Percentiles rank a stretch among this genome's conserved stretches.
Conservation (phyloP, 768 basidiomycete genomes). For the Calocybe cyanea region DNA sequence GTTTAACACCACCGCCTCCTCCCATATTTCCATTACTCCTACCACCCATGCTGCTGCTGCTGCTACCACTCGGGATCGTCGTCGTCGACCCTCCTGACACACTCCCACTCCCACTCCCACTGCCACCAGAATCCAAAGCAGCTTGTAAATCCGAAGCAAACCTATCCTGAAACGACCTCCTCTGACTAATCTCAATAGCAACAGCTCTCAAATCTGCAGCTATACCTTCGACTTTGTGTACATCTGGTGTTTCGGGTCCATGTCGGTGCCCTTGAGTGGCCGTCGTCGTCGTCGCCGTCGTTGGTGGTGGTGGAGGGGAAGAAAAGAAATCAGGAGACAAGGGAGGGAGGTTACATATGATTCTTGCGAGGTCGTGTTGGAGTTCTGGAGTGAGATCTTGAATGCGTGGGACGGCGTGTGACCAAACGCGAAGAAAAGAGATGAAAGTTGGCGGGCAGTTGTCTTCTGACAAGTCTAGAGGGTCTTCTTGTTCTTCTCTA, state of each 20-base stretch:
- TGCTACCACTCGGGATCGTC: no score
- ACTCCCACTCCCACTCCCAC: conserved; percentile 29
- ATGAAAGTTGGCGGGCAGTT: conserved; percentile 73
- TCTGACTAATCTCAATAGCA: conserved; percentile 82
- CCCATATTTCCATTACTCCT: conserved; percentile 22
- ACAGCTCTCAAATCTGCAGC: conserved; percentile 82
- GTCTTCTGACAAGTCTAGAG: conserved; percentile 56
- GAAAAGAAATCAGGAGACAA: conserved; percentile 20
- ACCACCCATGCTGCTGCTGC: no score
- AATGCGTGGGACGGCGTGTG: conserved; percentile 58
- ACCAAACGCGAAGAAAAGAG: conserved; percentile 73
- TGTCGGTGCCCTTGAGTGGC: no score
- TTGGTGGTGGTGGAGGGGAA: no score
- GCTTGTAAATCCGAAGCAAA: conserved; percentile 75
- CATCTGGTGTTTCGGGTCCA: conserved; percentile 25
- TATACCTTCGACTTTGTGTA: conserved; percentile 44
- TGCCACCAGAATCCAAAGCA: conserved; percentile 54
- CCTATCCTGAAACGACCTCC: conserved; percentile 79
- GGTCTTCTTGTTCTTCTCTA: no score
- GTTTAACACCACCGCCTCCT: conserved; percentile 34
- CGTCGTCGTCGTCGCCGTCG: no score
- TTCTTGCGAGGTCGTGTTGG: conserved; percentile 79
- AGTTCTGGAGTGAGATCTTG: conserved; percentile 57
- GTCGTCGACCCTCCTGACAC: conserved; percentile 40
- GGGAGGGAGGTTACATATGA: conserved; percentile 65